Base-by-base conservation (phyloP, 441 rosid genomes). In the Syzygium syzygioides region DNA sequence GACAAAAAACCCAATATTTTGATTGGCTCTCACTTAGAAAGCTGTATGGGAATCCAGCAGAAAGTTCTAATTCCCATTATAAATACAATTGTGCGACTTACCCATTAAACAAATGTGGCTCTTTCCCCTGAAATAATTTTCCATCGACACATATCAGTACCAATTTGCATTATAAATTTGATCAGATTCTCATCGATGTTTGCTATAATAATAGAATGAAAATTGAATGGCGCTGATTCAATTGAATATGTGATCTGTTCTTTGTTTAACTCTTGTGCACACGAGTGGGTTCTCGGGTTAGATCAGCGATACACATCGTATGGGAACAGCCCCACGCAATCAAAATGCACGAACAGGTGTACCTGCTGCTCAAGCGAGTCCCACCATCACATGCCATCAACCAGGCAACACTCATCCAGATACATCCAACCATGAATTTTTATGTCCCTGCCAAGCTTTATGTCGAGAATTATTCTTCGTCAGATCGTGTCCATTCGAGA, bases 281-380 rank as follows among this genome's bases (percentile, higher is more conserved):
- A 76, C 83, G 83, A 76, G 53, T 76, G 83, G 83, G 26, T 76
- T 76, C 83, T 41, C 48, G 14, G 52, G 52, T 83, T 60, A 88
- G 89, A 85, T 84, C 62, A 62, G 62, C 59, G 55, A 68, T 48
- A 52, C 53, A 54, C 86, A 55, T 25, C 76, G 19, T 19, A 23
- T 14, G 85, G 89, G 55, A 86, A 88, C 89, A 88, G 53, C 68
- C 80, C 79, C 89, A 84, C 87, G 87, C 54, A 88, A 88, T 62
- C 79, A 30, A 76, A 30, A 45, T 59, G 68, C 55, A 83, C 64
- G 86, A 55, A 88, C 79, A 88, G 89, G 54, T 88, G 86, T 88
- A 88, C 86, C 86, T 83, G 86, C 79, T n/a, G 79, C 79, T 48
- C 50, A 60, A 55, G 37, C 28, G 32, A 56, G 45, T 52, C 56